Percentiles rank a stretch among this genome's conserved stretches.
These are phyloP conservation scores for Solanum rostratum DNA, from an alignment of 257 asterid species.

Conservation along the genomic window DNA sequence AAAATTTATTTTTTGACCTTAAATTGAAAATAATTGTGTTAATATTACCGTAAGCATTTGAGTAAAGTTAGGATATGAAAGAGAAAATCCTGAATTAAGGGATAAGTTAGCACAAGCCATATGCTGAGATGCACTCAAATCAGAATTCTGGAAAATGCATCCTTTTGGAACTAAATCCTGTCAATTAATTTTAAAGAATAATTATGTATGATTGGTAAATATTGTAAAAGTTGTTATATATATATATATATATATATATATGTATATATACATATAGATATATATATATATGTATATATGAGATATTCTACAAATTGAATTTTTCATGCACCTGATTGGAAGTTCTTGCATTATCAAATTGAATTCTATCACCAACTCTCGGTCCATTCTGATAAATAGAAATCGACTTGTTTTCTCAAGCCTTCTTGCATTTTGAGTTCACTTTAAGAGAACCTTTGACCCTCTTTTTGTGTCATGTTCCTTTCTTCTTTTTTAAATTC, in stretches of 20 bases:
- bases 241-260: no score
- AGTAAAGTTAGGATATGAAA: not conserved
- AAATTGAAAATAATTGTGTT: not conserved
- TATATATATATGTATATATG: no score
- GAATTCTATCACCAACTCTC: not conserved
- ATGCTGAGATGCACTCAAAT: not conserved
- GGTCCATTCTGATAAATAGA: not conserved
- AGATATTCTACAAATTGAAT: not conserved
- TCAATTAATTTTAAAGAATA: not conserved
- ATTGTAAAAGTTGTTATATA: not conserved
- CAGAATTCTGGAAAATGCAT: not conserved
- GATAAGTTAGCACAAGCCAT: not conserved
- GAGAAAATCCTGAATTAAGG: not conserved
- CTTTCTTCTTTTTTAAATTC: not conserved
- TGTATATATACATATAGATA: no score
- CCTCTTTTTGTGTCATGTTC: not conserved
- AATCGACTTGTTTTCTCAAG: not conserved
- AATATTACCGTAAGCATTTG: not conserved
- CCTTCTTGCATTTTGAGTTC: not conserved
- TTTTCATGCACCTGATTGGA: not conserved
- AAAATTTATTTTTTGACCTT: not conserved
- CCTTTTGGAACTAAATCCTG: not conserved
- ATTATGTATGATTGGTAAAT: not conserved
- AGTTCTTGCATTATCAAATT: not conserved
- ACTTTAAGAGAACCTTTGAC: not conserved